Evolutionary conservation across 495 filamentous ascomycete species (phyloP), one percentile per base, ranked within the genome.

Genomic region (Penicillium salamii): DNA sequence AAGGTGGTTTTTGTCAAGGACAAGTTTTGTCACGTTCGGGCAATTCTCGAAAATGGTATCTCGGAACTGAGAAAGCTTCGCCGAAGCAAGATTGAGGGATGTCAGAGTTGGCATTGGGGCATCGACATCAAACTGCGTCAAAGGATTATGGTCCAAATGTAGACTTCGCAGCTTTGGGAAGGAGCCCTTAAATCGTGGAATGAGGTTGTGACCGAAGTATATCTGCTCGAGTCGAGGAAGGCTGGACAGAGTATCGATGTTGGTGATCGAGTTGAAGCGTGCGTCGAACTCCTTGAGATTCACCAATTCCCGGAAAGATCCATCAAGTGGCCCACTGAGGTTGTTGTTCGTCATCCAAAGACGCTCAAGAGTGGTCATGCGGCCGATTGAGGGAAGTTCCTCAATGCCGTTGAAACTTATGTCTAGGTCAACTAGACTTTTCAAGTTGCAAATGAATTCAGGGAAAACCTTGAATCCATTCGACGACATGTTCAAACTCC

Each of bases 321-420:
- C 72, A 23, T 89, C 83, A 35, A 97, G 81, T 9, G 81, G 67
- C 3, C 90, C 90, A 15, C 80, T 72, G 3, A 97, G 72, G 42
- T 84, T 83, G 63, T 99, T 99, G 70, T 97, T 99, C 0, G 93
- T 97, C 59, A 95, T 90, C 75, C 90, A 91, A 31, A 99, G 79
- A 38, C 91, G 83, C 67, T 97, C 95, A 35, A 99, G 73, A 24
- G 80, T 84, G 11, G 70, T 79, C 46, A 99, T 69, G 43, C 81
- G 78, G 7, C 91, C 90, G 54, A 99, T 85, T 42, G 87, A 81
- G 1, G 90, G 90, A 21, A 97, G 69, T 50, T 61, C 76, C 33
- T 79, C 75, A 42, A 99, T 96, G 12, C 81, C 78, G 59, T 99
- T 99, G 78, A 99, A 99, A 60, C 91, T 97, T 61, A 99, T 81